Base-by-base conservation (phyloP, 2,329 filamentous ascomycete genomes). In the Periconia macrospinosa region DNA sequence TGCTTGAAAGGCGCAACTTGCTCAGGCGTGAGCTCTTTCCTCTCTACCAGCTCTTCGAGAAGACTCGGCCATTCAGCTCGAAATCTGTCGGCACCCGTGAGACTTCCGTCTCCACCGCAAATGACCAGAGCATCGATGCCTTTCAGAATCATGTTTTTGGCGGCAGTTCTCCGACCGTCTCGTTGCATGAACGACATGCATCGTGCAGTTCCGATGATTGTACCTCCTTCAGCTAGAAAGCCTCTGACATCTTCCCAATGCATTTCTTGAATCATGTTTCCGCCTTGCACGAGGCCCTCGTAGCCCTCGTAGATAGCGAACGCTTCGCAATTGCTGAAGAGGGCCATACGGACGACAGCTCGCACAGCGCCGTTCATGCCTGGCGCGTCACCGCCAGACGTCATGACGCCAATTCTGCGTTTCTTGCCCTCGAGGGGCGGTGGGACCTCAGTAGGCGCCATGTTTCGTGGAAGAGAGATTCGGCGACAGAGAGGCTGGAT, bases 91-190 rank as follows among this genome's bases (percentile, higher is more conserved):
- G 94, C 94, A 70, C 94, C 94, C 11, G 94, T 99, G 68, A 99
- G 83, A 61, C 67, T 69, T 58, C 94, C 94, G 73, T 99, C 94
- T 78, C 94, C 94, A 73, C 94, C 94, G 74, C 93, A 97, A 71
- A 99, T 95, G 67, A 99, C 89, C 65, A 99, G 82, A 50, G 94
- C 94, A 72, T 99, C 92, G 62, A 99, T 97, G 70, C 94, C 94
- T 63, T 91, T 86, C 56, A 91, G 76, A 41, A 99, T 85, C 86
- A 99, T 88, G 79, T 99, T 97, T 81, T 93, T 96, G 54, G 94
- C 94, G 1, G 91, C 94, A 50, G 81, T 83, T 55, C 96, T 77
- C 60, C 94, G 88, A 17, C 94, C 94, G 30, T 87, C 79, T 45
- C 94, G 88, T 75, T 97, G 89, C 77, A 90, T 93, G 78, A 99